Evolutionary conservation across 1,284 basidiomycete species (phyloP).

Genomic region (Ganoderma sp.): DNA sequence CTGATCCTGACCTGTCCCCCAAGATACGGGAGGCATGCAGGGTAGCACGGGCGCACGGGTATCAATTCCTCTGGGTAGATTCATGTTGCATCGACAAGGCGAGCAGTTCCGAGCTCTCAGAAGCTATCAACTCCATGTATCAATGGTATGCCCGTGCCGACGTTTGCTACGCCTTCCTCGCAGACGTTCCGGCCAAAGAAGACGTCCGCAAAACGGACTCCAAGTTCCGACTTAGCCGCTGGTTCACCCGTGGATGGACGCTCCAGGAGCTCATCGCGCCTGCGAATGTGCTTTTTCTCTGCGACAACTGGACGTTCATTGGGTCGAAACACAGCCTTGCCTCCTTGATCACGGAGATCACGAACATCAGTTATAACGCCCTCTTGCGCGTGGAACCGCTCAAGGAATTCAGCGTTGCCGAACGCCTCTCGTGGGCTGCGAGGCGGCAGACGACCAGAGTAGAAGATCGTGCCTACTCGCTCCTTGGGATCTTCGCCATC

Average conservation of each 20-base stretch:
- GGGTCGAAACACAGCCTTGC: conserved; percentile 12
- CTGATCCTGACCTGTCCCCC: background rate
- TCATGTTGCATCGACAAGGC: conserved; percentile 17
- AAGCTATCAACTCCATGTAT: conserved; percentile 12
- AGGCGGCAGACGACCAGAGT: conserved; percentile 14
- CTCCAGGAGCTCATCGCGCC: conserved; percentile 23
- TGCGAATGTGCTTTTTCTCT: conserved; percentile 5
- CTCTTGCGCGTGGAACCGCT: conserved; percentile 1
- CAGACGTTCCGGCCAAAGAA: conserved; percentile 10
- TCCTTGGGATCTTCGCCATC: conserved; percentile 18
- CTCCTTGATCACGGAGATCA: conserved; percentile 10
- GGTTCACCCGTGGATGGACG: conserved; percentile 21
- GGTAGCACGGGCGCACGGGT: conserved; percentile 8
- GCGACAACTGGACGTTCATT: conserved; percentile 6
- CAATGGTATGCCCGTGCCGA: conserved; percentile 18
- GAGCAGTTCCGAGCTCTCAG: conserved; percentile 7
- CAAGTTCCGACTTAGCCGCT: conserved; percentile 5
- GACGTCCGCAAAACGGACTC: background rate
- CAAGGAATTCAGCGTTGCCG: conserved; percentile 7
- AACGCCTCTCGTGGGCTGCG: conserved; percentile 20
- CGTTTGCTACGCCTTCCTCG: conserved; percentile 16
- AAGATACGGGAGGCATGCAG: conserved; percentile 17
- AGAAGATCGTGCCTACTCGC: conserved; percentile 21
- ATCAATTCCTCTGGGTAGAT: conserved; percentile 18
- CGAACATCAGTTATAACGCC: conserved; percentile 2